Percentiles rank a stretch among this genome's conserved stretches.
Evolutionary conservation across 768 basidiomycete species (phyloP).

Genomic region (Tulasnella sp.): DNA sequence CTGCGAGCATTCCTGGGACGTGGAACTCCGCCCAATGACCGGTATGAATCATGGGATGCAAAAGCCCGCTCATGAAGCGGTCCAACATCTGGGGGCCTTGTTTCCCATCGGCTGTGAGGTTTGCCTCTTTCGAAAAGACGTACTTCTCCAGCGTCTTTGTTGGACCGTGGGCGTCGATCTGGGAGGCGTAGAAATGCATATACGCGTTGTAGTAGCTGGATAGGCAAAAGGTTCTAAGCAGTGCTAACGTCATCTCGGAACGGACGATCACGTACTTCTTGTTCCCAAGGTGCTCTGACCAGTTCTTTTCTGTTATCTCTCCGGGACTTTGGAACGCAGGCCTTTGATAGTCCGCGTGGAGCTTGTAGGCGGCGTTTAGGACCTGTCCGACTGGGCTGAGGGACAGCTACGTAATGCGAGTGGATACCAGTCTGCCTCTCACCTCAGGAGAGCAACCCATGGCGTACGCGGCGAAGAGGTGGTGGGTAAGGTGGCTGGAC

Average conservation of each 20-base stretch:
- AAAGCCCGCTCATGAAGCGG: conserved; percentile 24
- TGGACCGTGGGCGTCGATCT: conserved; percentile 45
- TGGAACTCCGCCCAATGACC: conserved; percentile 28
- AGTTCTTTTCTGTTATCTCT: conserved; percentile 48
- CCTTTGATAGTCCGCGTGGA: conserved; percentile 41
- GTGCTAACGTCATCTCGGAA: background rate
- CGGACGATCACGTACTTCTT: conserved; percentile 43
- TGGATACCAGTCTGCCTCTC: background rate
- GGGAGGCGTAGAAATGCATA: conserved; percentile 51
- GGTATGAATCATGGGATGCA: conserved; percentile 28
- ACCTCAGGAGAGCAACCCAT: conserved; percentile 52
- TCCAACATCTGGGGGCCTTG: conserved; percentile 36
- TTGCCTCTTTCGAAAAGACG: conserved; percentile 54
- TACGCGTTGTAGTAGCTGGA: conserved; percentile 59
- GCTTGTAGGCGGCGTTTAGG: conserved; percentile 44
- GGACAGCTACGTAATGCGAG: no score
- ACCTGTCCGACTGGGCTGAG: no score
- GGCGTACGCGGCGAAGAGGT: conserved; percentile 55
- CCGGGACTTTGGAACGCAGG: conserved; percentile 47
- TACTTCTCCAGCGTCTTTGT: conserved; percentile 54
- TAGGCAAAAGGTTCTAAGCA: background rate
- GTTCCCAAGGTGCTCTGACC: conserved; percentile 56
- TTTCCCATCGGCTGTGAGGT: conserved; percentile 41
- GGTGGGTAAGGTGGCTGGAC: conserved; percentile 56
- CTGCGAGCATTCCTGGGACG: conserved; percentile 23